Evolutionary conservation across 768 basidiomycete genomes (phyloP), one percentile per base, ranked within the genome.

Genomic region (Russula griseocarnosa): DNA sequence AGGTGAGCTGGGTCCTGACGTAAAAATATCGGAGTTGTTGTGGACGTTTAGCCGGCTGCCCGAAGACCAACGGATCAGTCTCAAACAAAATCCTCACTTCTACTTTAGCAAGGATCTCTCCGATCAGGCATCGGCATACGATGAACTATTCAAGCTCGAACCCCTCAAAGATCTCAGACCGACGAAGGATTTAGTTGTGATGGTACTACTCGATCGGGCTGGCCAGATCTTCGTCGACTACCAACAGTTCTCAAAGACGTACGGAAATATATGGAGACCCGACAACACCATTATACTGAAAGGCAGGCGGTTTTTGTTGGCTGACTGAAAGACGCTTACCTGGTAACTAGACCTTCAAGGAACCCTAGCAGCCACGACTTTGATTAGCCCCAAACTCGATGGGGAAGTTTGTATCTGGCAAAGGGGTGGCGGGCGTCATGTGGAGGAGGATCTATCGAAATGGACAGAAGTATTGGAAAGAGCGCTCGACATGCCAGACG

Each of bases 151-250:
- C 40, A 60, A 36, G 38, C 55, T 65, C 49, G 49, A 65, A 52
- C 63, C 63, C 7, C 54, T 65, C 32, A 60, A 56, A 51, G 63
- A 65, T 22, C 63, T 65, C 40, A 60, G 32, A 60, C 63, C 55
- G 5, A 49, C 57, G 55, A 61, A 65, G 55, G 60, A 57, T 38
- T 65, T 32, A 3, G 55, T 61, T 38, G 60, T 65, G 14, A 24
- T 65, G 32, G 59, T 65, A 51, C 60, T 65, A 3, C 50, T 61
- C 18, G 64, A 65, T 24, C 28, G 64, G 42, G 50, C 54, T 11
- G 64, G 64, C n/a, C 64, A 65, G 32, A 65, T 65, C 32, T 65
- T 61, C n/a, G 55, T 65, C 55, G 64, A 65, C 34, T 61, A 65
- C 42, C 34, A 57, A n/a, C 61, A 56, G 26, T 65, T 61, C 52